phyloP scores from a whole-genome alignment of 2,329 filamentous ascomycete genomes.

The Fusarium marasasianum region DNA sequence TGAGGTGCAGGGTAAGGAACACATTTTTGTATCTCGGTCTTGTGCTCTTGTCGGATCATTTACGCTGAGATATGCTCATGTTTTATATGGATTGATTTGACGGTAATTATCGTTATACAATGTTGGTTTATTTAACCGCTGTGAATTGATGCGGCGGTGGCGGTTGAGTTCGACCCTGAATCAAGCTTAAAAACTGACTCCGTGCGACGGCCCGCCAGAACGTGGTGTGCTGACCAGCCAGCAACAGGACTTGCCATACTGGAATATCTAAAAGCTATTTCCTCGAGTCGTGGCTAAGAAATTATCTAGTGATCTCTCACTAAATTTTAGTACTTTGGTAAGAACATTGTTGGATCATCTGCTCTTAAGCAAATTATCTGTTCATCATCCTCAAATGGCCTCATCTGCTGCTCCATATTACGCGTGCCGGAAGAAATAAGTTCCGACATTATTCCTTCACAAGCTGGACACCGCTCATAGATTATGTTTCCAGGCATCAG shows the following conservation, averaged over 20 bases:
- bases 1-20: neutral
- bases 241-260: too few species aligned
- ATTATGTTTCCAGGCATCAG: neutral
- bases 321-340: neutral
- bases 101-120: fast-evolving
- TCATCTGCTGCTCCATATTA: neutral
- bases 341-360: neutral
- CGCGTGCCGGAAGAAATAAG: fast-evolving
- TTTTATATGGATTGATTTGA: too few species aligned
- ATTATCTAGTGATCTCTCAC: neutral
- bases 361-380: fast-evolving
- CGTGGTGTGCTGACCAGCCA: fast-evolving
- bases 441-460: neutral
- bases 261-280: fast-evolving
- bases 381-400: too few species aligned
- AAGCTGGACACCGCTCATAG: fast-evolving
- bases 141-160: neutral
- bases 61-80: neutral
- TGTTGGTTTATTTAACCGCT: too few species aligned
- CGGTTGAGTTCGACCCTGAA: neutral
- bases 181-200: too few species aligned
- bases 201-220: too few species aligned
- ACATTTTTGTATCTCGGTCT: neutral
- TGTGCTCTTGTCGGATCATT: neutral
- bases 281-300: fast-evolving